Evolutionary conservation across 192 early-diverging fungal genomes (phyloP), one percentile per base, ranked within the genome.

Genomic region (Coemansia sp.): DNA sequence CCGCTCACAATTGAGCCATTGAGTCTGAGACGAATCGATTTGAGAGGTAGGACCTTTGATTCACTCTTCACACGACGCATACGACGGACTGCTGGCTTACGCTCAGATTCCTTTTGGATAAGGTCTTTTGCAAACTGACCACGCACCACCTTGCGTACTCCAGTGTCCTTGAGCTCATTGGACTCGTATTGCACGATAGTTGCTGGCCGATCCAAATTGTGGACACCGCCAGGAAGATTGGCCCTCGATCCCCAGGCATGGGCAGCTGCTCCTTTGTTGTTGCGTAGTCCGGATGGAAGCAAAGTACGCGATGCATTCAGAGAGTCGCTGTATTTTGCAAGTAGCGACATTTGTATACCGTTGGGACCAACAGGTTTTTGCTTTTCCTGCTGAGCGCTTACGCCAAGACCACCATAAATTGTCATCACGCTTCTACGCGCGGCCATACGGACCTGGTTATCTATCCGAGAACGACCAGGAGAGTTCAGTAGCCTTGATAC

Each of bases 291-390:
- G 4, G 65, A 42, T 5, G 75, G 48, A 10, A 71, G 15, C 10
- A 74, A 45, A 7, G 74, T 59, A 11, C 75, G 67, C 39, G 79
- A 82, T 2, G 68, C 48, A 42, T 64, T 71, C 13, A 82, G 58
- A 19, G 79, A 81, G 41, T 76, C 71, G 71, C 79, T 82, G 64
- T 76, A 82, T 54, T 76, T 76, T 45, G 67, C 26, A 32, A 73
- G 56, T 40, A 82, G 63, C 50, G 57, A 21, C 11, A 63, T 52
- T 19, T 81, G 74, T 15, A 81, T 59, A 4, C 74, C 74, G 12
- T 59, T 37, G 9, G 47, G 44, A 21, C 61, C 41, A 9, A 13
- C 8, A n/a, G 0, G 39, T 3, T 61, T 32, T 2, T 54, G 59
- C 8, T 42, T 18, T 18, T 59, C 37, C 57, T 59, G 57, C 38